A percentile compares a stretch with the other conserved stretches of the same genome.
Conservation (phyloP, 768 basidiomycete genomes). For the Agaricus bisporus region DNA sequence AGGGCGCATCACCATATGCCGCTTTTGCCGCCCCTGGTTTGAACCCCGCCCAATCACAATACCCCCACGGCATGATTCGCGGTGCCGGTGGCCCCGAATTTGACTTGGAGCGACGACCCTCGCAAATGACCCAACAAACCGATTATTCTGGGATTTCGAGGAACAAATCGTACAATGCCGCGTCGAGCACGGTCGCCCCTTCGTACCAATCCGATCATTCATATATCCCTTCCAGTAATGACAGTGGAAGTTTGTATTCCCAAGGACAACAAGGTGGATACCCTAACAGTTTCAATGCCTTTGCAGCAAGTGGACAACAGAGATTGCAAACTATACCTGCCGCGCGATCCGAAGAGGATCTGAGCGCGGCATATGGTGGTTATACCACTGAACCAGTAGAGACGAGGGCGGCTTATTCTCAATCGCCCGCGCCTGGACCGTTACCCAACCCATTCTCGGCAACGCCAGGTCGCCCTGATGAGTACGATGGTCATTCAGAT, state of each 20-base stretch:
- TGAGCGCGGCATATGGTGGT: conserved; percentile 27
- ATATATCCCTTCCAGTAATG: background rate
- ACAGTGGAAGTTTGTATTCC: background rate
- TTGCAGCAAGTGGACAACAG: background rate
- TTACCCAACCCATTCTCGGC: conserved; percentile 18
- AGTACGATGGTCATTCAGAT: conserved; percentile 14
- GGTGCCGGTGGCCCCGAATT: conserved; percentile 6
- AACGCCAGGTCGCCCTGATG: conserved; percentile 12
- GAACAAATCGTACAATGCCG: conserved; percentile 3
- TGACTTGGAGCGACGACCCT: background rate
- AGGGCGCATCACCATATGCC: conserved; percentile 32
- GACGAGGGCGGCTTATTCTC: background rate
- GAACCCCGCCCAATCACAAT: conserved; percentile 9
- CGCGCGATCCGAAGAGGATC: conserved; percentile 6
- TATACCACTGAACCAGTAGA: conserved; percentile 18
- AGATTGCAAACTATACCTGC: background rate
- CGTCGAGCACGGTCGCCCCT: background rate
- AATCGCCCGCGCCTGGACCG: background rate
- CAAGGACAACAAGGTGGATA: conserved; percentile 4
- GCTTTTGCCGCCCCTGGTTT: conserved; percentile 27
- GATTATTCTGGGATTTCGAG: conserved; percentile 4
- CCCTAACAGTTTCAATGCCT: conserved; percentile 1
- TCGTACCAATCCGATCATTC: conserved; percentile 3
- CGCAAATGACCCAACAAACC: conserved; percentile 2
- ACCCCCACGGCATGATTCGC: conserved; percentile 8